Evolutionary conservation across 495 filamentous ascomycete species (phyloP), one percentile per base, ranked within the genome.

Genomic region (Hypomontagnella submonticulosa): DNA sequence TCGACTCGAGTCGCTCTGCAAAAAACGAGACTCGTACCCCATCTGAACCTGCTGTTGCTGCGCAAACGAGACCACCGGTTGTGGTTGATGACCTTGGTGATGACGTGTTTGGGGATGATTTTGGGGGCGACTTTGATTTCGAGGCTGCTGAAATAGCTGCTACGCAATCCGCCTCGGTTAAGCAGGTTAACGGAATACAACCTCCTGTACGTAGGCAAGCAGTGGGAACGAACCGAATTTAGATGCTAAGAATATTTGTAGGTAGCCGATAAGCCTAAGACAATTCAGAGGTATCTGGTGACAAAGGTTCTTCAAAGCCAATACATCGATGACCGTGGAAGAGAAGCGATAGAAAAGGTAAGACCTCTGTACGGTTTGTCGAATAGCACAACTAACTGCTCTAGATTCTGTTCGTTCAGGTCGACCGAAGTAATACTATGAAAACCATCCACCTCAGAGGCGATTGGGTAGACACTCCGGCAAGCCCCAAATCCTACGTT

Each of bases 231-330:
- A 67, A 54, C 33, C 59, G 47, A 63, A 57, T 48, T 57, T 68
- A 66, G 61, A 68, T 73, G 71, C 83, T 85, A 83, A 86, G 75
- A 66, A 27, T 62, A 67, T 73, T 32, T 41, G 70, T 75, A 86
- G 83, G 72, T 80, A 34, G 76, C 71, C 42, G 77, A 87, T 74
- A 86, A 85, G 73, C 78, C 83, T 58, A 85, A 84, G 77, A 85
- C 87, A 38, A 92, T 96, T 67, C 91, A 95, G 73, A 88, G 93
- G 51, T 96, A 94, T 77, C 79, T 90, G 43, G 81, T 96, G 56
- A 89, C 87, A 63, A 85, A 88, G 64, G 84, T 91, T 63, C 82
- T 88, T 30, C 82, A 92, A 60, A 81, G 81, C 66, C 79, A 84
- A 20, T 95, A 92, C 77, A 75, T 77, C 55, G 86, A 84, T 74